phyloP scores from a whole-genome alignment of 1,284 basidiomycete genomes.

The Fomitopsis betulina region DNA sequence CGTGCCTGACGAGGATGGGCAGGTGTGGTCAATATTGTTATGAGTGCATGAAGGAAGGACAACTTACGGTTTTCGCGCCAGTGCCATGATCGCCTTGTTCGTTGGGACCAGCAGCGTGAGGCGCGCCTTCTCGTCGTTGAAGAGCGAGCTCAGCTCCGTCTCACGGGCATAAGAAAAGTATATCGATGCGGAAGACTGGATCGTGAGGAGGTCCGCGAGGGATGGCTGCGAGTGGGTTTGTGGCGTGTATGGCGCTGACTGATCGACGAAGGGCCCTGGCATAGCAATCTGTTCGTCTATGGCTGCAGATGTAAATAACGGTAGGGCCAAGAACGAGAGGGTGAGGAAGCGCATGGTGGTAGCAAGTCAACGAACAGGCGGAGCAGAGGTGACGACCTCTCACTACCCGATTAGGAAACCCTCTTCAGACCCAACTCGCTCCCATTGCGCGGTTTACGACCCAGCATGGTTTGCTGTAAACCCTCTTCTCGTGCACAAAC shows the following conservation, averaged over 20 bases:
- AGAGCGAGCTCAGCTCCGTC: constrained; percentile 48
- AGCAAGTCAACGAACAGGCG: background rate
- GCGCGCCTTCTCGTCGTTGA: constrained; percentile 35
- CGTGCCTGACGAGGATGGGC: constrained; percentile 39
- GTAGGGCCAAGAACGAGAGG: constrained; percentile 27
- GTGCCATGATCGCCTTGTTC: constrained; percentile 77
- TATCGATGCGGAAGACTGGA: constrained; percentile 66
- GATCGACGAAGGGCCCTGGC: constrained; percentile 10
- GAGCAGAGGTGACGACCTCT: constrained; percentile 16
- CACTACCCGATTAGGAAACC: constrained; percentile 10
- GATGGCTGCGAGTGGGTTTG: constrained; percentile 35
- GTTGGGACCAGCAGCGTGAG: constrained; percentile 67
- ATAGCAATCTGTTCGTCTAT: constrained; percentile 29
- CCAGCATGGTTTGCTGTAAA: too few relatives aligned
- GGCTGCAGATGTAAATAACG: constrained; percentile 28
- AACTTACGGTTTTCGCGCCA: constrained; percentile 70
- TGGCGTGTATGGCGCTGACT: constrained; percentile 19
- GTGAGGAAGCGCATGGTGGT: constrained; percentile 10
- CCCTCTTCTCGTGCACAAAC: too few relatives aligned
- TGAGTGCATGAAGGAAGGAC: background rate
- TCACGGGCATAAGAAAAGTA: constrained; percentile 80
- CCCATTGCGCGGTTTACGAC: too few relatives aligned
- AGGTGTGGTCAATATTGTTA: background rate
- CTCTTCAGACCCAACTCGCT: background rate
- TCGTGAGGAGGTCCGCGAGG: constrained; percentile 68